A percentile compares a stretch with the other conserved stretches of the same genome.
phyloP scores from a whole-genome alignment of 192 early-diverging fungal species.

The Podila verticillata region DNA sequence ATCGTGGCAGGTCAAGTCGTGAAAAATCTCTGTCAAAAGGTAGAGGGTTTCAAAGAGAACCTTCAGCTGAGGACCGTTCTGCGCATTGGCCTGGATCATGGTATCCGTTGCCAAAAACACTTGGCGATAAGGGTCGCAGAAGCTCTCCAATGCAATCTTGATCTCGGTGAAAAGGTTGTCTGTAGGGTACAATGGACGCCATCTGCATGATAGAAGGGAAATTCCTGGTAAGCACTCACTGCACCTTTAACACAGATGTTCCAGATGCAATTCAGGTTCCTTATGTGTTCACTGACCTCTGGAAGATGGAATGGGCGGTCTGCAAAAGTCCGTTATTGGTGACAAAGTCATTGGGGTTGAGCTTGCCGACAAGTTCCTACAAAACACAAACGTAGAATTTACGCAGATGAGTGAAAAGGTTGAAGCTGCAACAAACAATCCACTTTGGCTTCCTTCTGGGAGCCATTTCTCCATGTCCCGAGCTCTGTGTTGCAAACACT shows the following conservation, averaged over 20 bases:
- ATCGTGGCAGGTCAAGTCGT: slow-evolving; percentile 96
- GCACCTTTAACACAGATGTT: neutral
- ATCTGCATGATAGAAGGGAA: slow-evolving; percentile 60
- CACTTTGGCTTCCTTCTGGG: neutral
- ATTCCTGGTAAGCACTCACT: neutral
- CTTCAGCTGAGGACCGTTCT: slow-evolving; percentile 70
- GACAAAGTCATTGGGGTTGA: slow-evolving; percentile 80
- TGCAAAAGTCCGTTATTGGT: slow-evolving; percentile 93
- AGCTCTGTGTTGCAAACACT: slow-evolving; percentile 3
- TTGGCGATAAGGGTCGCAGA: slow-evolving; percentile 82
- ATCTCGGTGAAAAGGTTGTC: slow-evolving; percentile 89
- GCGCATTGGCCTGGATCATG: slow-evolving; percentile 75
- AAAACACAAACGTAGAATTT: neutral
- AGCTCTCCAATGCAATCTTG: slow-evolving; percentile 89
- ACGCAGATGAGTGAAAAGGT: neutral
- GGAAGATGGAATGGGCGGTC: slow-evolving; percentile 96
- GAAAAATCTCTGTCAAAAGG: slow-evolving; percentile 90
- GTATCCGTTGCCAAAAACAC: slow-evolving; percentile 86
- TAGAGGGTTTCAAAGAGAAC: slow-evolving; percentile 79
- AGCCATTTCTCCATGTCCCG: neutral
- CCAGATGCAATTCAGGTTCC: too few species aligned
- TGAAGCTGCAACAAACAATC: neutral
- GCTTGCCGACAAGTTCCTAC: slow-evolving; percentile 76
- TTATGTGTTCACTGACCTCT: slow-evolving; percentile 56
- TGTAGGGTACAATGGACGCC: slow-evolving; percentile 84